A percentile compares a stretch with the other conserved stretches of the same genome.
Conservation (phyloP, 2,329 filamentous ascomycete species). For the Hymenoscyphus occultus region DNA sequence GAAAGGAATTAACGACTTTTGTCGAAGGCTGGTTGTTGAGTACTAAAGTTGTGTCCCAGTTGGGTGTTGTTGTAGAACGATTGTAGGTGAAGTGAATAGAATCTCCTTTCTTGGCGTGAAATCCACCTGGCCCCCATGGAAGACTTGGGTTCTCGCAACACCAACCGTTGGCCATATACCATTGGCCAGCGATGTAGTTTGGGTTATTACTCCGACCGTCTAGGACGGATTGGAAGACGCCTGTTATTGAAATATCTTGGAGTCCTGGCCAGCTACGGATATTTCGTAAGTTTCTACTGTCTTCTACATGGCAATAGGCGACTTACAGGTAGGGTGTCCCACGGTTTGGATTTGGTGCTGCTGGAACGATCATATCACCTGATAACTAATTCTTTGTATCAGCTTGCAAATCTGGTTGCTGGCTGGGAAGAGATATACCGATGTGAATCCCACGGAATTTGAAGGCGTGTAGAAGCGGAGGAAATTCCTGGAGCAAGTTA, state of each 20-base stretch:
- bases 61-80: not conserved
- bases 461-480: not conserved
- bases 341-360: not conserved
- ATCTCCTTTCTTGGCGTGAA: not conserved
- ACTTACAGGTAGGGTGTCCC: not conserved
- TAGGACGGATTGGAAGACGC: not conserved
- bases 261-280: not conserved
- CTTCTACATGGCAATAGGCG: no score
- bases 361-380: not conserved
- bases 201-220: not conserved
- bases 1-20: not conserved
- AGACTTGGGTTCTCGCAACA: not conserved
- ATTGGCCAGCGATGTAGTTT: not conserved
- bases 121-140: not conserved
- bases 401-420: not conserved
- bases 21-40: not conserved
- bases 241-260: not conserved
- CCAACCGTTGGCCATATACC: not conserved
- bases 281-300: no score
- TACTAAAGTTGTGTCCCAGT: not conserved
- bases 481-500: not conserved
- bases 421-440: not conserved
- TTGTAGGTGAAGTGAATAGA: not conserved
- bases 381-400: not conserved
- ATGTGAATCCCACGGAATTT: conserved; percentile 2